A percentile compares a stretch with the other conserved stretches of the same genome.
phyloP scores from a whole-genome alignment of 83 land plant species.

The Isoetes engelmannii region DNA sequence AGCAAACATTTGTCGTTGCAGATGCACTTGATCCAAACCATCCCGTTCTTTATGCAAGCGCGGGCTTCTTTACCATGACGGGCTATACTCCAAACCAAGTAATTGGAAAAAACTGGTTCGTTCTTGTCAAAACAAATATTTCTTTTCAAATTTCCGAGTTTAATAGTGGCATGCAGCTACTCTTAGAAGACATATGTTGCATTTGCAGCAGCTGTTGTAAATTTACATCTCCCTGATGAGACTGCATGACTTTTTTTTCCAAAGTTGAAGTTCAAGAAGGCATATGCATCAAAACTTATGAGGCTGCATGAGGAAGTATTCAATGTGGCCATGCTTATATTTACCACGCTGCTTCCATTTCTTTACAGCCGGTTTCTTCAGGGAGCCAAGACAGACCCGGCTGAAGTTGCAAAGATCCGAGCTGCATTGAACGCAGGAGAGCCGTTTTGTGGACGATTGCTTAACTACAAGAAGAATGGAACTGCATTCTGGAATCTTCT shows the following conservation, averaged over 20 bases:
- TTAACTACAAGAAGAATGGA: conserved; percentile 85
- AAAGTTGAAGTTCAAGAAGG: too few species aligned
- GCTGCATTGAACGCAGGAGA: conserved; percentile 47
- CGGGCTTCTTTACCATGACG: conserved; percentile 35
- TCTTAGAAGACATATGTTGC: too few species aligned
- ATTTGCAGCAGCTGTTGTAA: too few species aligned
- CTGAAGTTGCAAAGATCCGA: conserved; percentile 61
- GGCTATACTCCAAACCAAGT: conserved; percentile 31
- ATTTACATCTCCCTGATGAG: too few species aligned
- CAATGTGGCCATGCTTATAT: too few species aligned
- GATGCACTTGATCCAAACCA: conserved; percentile 20
- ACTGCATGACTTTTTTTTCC: too few species aligned
- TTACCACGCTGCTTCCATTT: too few species aligned
- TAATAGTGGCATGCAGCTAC: too few species aligned
- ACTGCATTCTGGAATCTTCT: conserved; percentile 81
- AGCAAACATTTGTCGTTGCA: conserved; percentile 34
- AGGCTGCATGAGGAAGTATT: too few species aligned
- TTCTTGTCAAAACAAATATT: neutral
- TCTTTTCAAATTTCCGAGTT: too few species aligned
- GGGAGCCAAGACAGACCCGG: conserved; percentile 71
- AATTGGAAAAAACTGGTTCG: conserved; percentile 32
- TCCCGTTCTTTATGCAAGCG: conserved; percentile 32
- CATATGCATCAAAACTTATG: too few species aligned
- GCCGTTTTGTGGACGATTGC: conserved; percentile 62
- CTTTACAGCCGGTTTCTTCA: conserved; percentile 86